Base-by-base conservation (phyloP, 805 yeast species). In the Ogataea paraovalis region DNA sequence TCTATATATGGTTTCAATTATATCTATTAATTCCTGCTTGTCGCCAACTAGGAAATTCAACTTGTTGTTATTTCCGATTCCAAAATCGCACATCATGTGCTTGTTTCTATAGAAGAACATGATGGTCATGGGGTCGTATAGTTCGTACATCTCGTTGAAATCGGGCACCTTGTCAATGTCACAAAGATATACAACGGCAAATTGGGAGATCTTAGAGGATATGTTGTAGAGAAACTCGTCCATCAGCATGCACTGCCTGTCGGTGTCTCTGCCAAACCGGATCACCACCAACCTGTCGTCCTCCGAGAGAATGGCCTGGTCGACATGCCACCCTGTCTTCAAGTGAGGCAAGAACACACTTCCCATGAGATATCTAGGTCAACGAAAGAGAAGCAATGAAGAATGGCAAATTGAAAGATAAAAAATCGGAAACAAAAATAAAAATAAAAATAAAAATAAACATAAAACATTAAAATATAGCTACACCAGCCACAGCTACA, bases 81-180 rank as follows among this genome's bases (percentile, higher is more conserved):
- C 99, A 66, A 91, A 90, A 71, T 94, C 99, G 67, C 97, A 88
- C 95, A 94, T 82, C 96, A 92, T 91, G 66, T 92, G 98, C 64
- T 89, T 86, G 69, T 92, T 92, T 44, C 95, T 73, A 68, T 78
- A 89, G 66, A 94, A 92, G 62, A 92, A 91, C 98, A 94, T 94
- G 44, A 94, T 73, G 39, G 96, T 83, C 74, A 88, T 79, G 14
- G 96, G 95, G 58, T 91, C 98, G 61, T 83, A 87, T 40, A 90
- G 69, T 62, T 89, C 96, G 63, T 90, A 90, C 92, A 89, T 87
- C 60, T 80, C 75, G 56, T 85, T 92, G 68, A 94, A 94, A 58
- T 90, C 99, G 0, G 92, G 87, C 0, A 94, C 99, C 57, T 83
- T 80, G 49, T 82, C 87, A 10, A 84, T 89, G 66, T 94, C 96